Percentiles rank a stretch among this genome's conserved stretches.
Conservation (phyloP, 805 yeast species). For the Blastobotrys peoriensis region DNA sequence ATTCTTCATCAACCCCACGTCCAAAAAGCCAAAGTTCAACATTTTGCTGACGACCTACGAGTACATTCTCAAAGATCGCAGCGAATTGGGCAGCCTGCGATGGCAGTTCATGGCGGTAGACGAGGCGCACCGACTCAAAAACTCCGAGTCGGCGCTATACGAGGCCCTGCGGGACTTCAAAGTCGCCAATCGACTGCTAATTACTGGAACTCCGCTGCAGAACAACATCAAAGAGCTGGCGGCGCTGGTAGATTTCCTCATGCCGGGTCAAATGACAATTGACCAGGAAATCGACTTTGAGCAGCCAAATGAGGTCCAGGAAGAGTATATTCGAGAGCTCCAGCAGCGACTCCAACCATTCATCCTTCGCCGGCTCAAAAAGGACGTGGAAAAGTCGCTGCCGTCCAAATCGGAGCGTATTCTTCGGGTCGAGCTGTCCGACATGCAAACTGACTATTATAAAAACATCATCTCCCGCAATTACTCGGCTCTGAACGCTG, state of each 20-base stretch:
- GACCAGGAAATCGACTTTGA: slow-evolving; percentile 96
- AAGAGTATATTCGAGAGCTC: slow-evolving; percentile 75
- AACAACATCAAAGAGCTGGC: slow-evolving; percentile 93
- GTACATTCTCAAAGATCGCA: slow-evolving; percentile 83
- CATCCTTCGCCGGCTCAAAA: slow-evolving; percentile 86
- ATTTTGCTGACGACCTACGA: slow-evolving; percentile 93
- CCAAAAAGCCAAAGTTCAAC: slow-evolving; percentile 77
- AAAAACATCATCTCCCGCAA: slow-evolving; percentile 89
- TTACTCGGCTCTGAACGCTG: slow-evolving; percentile 85
- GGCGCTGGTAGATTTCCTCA: slow-evolving; percentile 86
- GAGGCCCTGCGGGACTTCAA: slow-evolving; percentile 80
- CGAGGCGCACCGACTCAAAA: slow-evolving; percentile 95
- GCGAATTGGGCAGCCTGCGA: slow-evolving; percentile 70
- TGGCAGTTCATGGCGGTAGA: slow-evolving; percentile 99
- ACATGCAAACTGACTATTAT: slow-evolving; percentile 90
- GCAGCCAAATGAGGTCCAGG: slow-evolving; percentile 80
- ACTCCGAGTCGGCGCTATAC: slow-evolving; percentile 87
- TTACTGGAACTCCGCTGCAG: slow-evolving; percentile 97
- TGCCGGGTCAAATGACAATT: slow-evolving; percentile 89
- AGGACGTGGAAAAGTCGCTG: slow-evolving; percentile 93
- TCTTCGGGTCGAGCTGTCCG: slow-evolving; percentile 89
- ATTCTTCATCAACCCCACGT: slow-evolving; percentile 52
- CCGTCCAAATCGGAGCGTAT: slow-evolving; percentile 96
- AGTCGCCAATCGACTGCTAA: slow-evolving; percentile 75
- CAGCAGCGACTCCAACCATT: slow-evolving; percentile 86